These are phyloP conservation scores for Diutina scorzettiae DNA, from an alignment of 1,139 yeast genomes.

Conservation along the genomic window DNA sequence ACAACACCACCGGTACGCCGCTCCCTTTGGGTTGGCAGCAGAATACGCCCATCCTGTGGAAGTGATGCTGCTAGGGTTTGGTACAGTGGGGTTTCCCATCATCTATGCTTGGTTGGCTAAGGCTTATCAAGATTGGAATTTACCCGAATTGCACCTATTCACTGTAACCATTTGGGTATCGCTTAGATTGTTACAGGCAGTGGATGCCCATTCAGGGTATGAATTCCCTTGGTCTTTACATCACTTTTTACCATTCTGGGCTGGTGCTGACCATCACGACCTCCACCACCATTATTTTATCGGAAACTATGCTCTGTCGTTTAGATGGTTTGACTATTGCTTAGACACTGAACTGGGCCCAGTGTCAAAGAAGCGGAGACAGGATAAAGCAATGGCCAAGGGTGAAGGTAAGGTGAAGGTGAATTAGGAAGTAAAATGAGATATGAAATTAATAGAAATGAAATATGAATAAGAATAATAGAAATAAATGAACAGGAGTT, in stretches of 20 bases:
- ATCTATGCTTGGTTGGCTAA: slow-evolving; percentile 32
- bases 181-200: slow-evolving; percentile 85
- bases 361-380: slow-evolving; percentile 51
- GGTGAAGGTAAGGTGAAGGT: background rate
- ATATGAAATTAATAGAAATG: background rate
- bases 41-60: slow-evolving; percentile 95
- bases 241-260: slow-evolving; percentile 89
- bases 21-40: slow-evolving; percentile 93
- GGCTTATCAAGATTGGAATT: slow-evolving; percentile 9
- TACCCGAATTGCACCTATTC: slow-evolving; percentile 56
- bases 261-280: slow-evolving; percentile 97
- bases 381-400: slow-evolving; percentile 15
- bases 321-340: slow-evolving; percentile 87
- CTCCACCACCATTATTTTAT: slow-evolving; percentile 90
- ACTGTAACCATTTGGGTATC: slow-evolving; percentile 82
- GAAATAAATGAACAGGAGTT: no score
- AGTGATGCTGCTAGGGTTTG: slow-evolving; percentile 81
- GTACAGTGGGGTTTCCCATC: slow-evolving; percentile 90
- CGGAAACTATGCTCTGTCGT: slow-evolving; percentile 87
- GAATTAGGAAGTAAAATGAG: background rate
- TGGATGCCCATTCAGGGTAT: slow-evolving; percentile 93
- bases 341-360: slow-evolving; percentile 78
- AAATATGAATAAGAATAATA: background rate
- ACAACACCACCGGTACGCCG: slow-evolving; percentile 94
- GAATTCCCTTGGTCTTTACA: slow-evolving; percentile 95